phyloP scores from a whole-genome alignment of 345 rosid species.

The Populus alba region DNA sequence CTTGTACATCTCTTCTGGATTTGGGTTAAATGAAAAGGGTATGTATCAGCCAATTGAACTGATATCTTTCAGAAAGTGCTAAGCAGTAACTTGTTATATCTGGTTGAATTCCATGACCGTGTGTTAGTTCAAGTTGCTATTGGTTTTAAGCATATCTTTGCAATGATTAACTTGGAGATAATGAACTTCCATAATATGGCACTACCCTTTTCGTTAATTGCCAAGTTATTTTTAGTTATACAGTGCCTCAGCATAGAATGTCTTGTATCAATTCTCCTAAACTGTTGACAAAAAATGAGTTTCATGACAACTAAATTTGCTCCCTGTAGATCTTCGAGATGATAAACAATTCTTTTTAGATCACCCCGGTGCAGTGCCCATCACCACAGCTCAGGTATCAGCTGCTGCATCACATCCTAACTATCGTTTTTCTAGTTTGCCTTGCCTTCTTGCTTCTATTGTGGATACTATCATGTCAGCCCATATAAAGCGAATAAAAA shows the following conservation, averaged over 20 bases:
- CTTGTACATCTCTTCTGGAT: not conserved
- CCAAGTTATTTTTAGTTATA: not conserved
- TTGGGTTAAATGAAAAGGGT: not conserved
- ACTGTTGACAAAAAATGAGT: not conserved
- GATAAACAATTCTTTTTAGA: constrained; percentile 65
- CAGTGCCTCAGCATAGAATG: not conserved
- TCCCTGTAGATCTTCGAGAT: constrained; percentile 68
- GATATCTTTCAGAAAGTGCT: not conserved
- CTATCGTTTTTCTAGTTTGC: not conserved
- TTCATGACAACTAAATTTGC: constrained; percentile 11
- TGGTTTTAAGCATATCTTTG: not conserved
- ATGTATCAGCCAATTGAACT: not conserved
- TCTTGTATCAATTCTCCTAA: not conserved
- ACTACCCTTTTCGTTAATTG: not conserved
- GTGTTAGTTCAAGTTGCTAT: too few species aligned
- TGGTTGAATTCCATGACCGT: not conserved
- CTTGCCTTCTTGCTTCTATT: not conserved
- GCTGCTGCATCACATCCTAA: constrained; percentile 4
- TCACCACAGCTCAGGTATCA: constrained; percentile 66
- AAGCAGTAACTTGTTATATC: not conserved
- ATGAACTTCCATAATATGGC: not conserved
- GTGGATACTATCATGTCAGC: not conserved
- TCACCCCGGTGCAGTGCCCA: constrained; percentile 76
- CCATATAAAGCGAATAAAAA: not conserved
- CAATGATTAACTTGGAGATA: not conserved